phyloP scores from a whole-genome alignment of 2,329 filamentous ascomycete genomes.

The Fusarium palustre region DNA sequence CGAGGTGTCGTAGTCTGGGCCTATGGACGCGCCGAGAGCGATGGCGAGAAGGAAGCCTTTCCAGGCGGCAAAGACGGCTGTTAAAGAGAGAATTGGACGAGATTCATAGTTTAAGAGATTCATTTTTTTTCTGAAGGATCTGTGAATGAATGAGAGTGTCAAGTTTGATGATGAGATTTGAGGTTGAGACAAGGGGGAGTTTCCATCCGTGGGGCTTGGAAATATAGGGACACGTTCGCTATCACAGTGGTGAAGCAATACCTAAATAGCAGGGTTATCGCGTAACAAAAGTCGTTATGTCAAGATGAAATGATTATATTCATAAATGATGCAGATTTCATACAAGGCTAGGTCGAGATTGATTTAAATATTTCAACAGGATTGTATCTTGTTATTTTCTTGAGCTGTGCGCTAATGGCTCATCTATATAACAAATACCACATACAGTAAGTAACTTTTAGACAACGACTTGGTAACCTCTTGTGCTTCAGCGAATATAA shows the following conservation, averaged over 20 bases:
- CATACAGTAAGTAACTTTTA: neutral
- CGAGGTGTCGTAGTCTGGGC: slow-evolving; percentile 83
- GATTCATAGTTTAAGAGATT: slow-evolving; percentile 28
- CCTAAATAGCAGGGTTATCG: neutral
- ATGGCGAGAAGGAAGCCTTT: slow-evolving; percentile 75
- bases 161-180: neutral
- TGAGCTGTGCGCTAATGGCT: neutral
- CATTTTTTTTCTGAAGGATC: slow-evolving; percentile 20
- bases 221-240: slow-evolving; percentile 29
- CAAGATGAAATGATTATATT: neutral
- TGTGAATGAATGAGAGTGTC: slow-evolving; percentile 19
- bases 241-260: neutral
- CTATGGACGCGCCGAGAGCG: slow-evolving; percentile 62
- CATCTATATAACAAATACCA: neutral
- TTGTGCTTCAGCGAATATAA: neutral
- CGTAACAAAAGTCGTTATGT: neutral
- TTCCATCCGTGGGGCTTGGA: slow-evolving; percentile 22
- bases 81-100: slow-evolving; percentile 44
- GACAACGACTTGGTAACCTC: neutral
- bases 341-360: neutral
- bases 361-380: neutral
- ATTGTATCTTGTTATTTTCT: neutral
- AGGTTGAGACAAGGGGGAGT: slow-evolving; percentile 14
- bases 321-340: neutral
- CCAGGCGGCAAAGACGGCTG: slow-evolving; percentile 68